phyloP scores from a whole-genome alignment of 1,284 basidiomycete species.

The Irpex sp. region DNA sequence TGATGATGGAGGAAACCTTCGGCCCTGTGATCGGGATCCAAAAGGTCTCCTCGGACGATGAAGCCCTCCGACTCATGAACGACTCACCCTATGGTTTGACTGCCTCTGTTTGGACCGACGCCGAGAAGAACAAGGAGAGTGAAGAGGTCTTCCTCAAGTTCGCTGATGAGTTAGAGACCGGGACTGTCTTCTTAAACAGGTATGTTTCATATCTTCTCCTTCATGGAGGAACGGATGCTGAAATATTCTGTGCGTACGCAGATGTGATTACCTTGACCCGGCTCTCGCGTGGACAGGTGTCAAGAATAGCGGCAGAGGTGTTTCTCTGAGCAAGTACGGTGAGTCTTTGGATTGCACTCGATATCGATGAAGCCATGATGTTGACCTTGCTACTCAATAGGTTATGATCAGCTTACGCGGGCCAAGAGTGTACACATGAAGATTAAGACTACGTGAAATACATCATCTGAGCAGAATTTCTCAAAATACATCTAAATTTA shows the following conservation, averaged over 20 bases:
- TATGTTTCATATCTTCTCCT: conserved; percentile 28
- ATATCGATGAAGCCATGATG: not conserved
- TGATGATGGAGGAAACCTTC: conserved; percentile 93
- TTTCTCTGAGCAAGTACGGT: conserved; percentile 92
- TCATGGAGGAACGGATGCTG: conserved; percentile 4
- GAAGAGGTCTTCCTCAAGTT: conserved; percentile 78
- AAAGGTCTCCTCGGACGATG: conserved; percentile 87
- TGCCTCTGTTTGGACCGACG: conserved; percentile 93
- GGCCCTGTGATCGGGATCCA: conserved; percentile 93
- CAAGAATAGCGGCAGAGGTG: conserved; percentile 92
- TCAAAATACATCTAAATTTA: too few species aligned
- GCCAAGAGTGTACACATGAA: conserved; percentile 87
- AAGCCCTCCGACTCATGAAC: conserved; percentile 93
- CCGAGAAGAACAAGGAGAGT: conserved; percentile 62
- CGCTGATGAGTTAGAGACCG: conserved; percentile 83
- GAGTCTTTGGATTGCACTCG: conserved; percentile 32
- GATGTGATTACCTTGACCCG: conserved; percentile 91
- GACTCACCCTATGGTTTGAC: conserved; percentile 96
- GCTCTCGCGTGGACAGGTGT: conserved; percentile 94
- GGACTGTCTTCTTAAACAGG: conserved; percentile 94
- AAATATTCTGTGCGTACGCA: conserved; percentile 25
- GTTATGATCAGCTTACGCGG: conserved; percentile 83
- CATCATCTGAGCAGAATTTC: too few species aligned
- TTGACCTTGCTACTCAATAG: conserved; percentile 39
- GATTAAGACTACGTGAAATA: conserved; percentile 51